Percentiles rank a stretch among this genome's conserved stretches.
Conservation (phyloP, 2,329 filamentous ascomycete species). For the Arachnopeziza araneosa region DNA sequence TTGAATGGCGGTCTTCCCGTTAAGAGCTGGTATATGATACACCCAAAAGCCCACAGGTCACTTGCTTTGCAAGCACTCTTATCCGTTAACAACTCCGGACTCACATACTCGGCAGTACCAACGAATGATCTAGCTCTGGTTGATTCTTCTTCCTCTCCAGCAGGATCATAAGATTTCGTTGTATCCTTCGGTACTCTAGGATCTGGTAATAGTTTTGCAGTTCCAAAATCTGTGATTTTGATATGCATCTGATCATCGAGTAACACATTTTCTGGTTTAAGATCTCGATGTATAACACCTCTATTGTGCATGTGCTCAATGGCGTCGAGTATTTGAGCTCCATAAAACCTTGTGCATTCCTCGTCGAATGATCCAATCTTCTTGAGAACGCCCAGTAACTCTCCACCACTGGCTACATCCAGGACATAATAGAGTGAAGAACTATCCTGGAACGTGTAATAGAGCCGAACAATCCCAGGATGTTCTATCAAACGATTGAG, state of each 20-base stretch:
- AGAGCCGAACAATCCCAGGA: conserved; percentile 90
- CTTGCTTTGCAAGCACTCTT: conserved; percentile 98
- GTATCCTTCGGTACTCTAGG: conserved; percentile 34
- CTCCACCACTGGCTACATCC: conserved; percentile 86
- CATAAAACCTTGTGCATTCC: conserved; percentile 91
- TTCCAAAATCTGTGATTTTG: conserved; percentile 98
- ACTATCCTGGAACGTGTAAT: conserved; percentile 98
- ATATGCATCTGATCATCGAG: conserved; percentile 95
- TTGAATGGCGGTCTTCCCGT: conserved; percentile 98
- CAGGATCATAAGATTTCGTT: conserved; percentile 33
- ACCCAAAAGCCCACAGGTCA: conserved; percentile 97
- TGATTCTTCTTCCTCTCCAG: conserved; percentile 47
- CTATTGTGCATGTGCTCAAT: conserved; percentile 98
- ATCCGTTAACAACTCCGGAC: conserved; percentile 90
- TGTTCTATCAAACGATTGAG: conserved; percentile 94
- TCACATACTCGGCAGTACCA: conserved; percentile 96
- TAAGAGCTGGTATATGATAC: conserved; percentile 92
- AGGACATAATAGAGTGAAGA: conserved; percentile 94
- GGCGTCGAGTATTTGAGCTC: conserved; percentile 90
- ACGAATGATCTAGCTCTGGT: conserved; percentile 89
- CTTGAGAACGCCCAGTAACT: conserved; percentile 87
- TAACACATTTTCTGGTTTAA: conserved; percentile 96
- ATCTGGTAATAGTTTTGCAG: conserved; percentile 81
- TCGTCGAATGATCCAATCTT: conserved; percentile 92
- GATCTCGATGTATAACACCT: conserved; percentile 91